These are phyloP conservation scores for Paramyrothecium roridum DNA, from an alignment of 2,329 filamentous ascomycete species.

Conservation along the genomic window DNA sequence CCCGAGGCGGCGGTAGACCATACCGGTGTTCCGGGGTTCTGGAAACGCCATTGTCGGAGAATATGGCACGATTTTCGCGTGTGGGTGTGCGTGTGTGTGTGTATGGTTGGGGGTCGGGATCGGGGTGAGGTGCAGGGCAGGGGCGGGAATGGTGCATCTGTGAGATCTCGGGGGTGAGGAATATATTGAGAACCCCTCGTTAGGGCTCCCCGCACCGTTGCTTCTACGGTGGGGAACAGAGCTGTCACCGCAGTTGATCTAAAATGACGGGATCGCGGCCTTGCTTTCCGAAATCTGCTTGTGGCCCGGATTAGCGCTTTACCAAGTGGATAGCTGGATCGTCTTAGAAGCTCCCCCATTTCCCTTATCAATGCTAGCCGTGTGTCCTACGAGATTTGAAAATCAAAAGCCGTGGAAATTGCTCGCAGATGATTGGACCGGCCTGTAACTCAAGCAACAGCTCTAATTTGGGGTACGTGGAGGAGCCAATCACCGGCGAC, in stretches of 20 bases:
- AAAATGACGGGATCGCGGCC: background rate
- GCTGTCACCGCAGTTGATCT: background rate
- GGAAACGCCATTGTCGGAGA: slow-evolving; percentile 34
- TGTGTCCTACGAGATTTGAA: no score
- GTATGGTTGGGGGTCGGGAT: background rate
- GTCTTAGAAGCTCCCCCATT: no score
- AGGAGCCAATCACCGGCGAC: no score
- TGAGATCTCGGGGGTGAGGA: background rate
- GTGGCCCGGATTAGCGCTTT: background rate
- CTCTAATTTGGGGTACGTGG: no score
- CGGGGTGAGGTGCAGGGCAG: background rate
- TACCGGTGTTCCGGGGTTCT: slow-evolving; percentile 41
- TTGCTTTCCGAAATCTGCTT: background rate
- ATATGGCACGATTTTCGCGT: background rate
- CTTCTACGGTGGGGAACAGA: background rate
- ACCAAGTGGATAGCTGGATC: background rate
- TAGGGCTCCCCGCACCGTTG: no score
- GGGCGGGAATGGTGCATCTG: background rate
- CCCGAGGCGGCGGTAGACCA: slow-evolving; percentile 39
- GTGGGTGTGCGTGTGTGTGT: background rate
- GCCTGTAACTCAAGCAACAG: no score
- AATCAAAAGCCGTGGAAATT: no score
- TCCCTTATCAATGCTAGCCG: no score
- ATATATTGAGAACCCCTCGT: background rate
- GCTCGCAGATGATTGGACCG: no score